Percentiles rank a stretch among this genome's conserved stretches.
Conservation (phyloP, 257 asterid species). For the Oldenlandia corymbosa region DNA sequence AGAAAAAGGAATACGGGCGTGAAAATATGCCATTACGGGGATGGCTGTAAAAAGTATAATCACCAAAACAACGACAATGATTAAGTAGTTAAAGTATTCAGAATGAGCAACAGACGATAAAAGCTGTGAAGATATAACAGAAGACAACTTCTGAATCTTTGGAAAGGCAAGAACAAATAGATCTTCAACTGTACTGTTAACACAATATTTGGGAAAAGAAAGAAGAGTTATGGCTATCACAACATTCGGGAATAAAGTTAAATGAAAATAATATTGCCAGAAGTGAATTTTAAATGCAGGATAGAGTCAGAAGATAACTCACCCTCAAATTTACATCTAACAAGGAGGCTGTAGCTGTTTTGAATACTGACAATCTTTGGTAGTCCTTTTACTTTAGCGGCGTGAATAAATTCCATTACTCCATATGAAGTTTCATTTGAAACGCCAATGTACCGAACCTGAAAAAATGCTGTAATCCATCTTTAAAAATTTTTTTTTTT, state of each 20-base stretch:
- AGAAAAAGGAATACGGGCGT: background rate
- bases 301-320: conserved; percentile 24
- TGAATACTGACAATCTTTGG: conserved; percentile 93
- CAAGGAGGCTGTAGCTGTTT: conserved; percentile 73
- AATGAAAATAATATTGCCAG: background rate
- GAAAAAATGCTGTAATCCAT: conserved; percentile 17
- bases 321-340: conserved; percentile 81
- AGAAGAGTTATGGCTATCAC: background rate
- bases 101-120: background rate
- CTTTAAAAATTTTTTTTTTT: background rate
- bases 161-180: background rate
- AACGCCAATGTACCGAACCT: conserved; percentile 92
- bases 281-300: background rate
- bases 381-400: conserved; percentile 81
- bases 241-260: background rate
- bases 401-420: conserved; percentile 85
- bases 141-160: background rate
- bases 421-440: conserved; percentile 96
- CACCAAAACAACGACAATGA: background rate
- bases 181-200: background rate
- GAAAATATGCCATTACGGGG: background rate
- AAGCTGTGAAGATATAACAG: background rate
- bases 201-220: background rate
- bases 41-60: background rate
- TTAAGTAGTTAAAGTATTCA: background rate